Evolutionary conservation across 2,329 filamentous ascomycete species (phyloP), one percentile per base, ranked within the genome.

Genomic region (Colletotrichum sp.): DNA sequence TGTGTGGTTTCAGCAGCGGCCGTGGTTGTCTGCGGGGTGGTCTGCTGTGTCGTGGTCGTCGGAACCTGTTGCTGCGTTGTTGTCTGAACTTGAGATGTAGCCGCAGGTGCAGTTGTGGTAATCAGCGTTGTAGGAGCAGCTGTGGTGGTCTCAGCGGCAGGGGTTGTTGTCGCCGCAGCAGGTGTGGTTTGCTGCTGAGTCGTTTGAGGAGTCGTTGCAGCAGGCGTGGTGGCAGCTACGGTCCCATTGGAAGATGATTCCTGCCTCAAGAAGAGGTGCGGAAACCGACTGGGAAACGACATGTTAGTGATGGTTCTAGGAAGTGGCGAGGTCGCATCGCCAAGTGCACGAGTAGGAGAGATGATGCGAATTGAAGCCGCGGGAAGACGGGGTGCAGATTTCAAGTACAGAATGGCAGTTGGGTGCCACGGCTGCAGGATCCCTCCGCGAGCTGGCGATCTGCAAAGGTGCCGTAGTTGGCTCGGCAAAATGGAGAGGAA

Each of bases 301-400:
- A 81, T 83, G 78, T 83, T 79, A 84, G 82, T 78, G 57, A 72
- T 59, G 21, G 60, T 48, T 39, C n/a, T 52, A 12, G 15, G 28
- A 36, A 21, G 7, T 13, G 15, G 12, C 15, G 15, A 30, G 52
- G 30, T 30, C 48, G 64, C 73, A 75, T 73, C 32, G 64, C 43
- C 43, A 32, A 28, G 28, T 48, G 32, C 30, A n/a, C 10, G 24
- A 68, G 5, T 65, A 30, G 63, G 63, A n/a, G 68, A 67, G 57
- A 68, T 36, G 57, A 28, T 16, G n/a, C n/a, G 60, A 26, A n/a
- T 67, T 21, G 26, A 67, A 21, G n/a, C 21, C 15, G 10, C n/a
- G 28, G 36, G 55, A 28, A 64, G 39, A 59, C 52, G 73, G 26
- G 18, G 39, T n/a, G 57, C 36, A 3, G 32, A 24, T 15, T 73